phyloP scores from a whole-genome alignment of 1,284 basidiomycete genomes.

The Somion occarium region DNA sequence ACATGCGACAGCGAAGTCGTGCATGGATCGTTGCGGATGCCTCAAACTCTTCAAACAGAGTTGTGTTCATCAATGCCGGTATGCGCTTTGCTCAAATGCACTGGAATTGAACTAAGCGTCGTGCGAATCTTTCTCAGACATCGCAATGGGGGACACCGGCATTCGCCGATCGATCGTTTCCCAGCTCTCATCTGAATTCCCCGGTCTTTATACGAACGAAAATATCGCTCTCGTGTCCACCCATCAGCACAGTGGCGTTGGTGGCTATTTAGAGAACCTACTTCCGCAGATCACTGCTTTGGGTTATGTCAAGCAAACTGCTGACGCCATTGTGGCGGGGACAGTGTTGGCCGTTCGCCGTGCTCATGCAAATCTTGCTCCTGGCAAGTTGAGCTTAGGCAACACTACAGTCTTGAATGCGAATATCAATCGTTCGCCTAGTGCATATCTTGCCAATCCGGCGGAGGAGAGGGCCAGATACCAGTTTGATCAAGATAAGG shows the following conservation, averaged over 20 bases:
- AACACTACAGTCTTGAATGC: constrained; percentile 64
- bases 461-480: constrained; percentile 61
- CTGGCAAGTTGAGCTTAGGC: constrained; percentile 58
- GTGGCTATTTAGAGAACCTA: constrained; percentile 74
- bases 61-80: constrained; percentile 78
- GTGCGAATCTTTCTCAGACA: constrained; percentile 38
- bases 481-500: constrained; percentile 68
- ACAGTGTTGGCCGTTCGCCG: constrained; percentile 64
- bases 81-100: constrained; percentile 8
- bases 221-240: constrained; percentile 80
- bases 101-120: not conserved
- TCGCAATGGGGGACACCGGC: constrained; percentile 78
- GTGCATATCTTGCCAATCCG: constrained; percentile 71
- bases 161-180: constrained; percentile 67
- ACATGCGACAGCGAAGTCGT: constrained; percentile 75
- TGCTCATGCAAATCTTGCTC: constrained; percentile 60
- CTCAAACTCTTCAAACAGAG: constrained; percentile 46
- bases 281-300: constrained; percentile 74
- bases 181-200: constrained; percentile 48
- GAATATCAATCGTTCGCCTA: constrained; percentile 73
- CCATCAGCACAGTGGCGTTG: constrained; percentile 76
- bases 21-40: constrained; percentile 74
- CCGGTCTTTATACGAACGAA: constrained; percentile 59
- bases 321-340: constrained; percentile 67
- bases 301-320: constrained; percentile 67